These are phyloP conservation scores for Ophiostoma sp. DNA, from an alignment of 2,329 filamentous ascomycete species.

Conservation along the genomic window DNA sequence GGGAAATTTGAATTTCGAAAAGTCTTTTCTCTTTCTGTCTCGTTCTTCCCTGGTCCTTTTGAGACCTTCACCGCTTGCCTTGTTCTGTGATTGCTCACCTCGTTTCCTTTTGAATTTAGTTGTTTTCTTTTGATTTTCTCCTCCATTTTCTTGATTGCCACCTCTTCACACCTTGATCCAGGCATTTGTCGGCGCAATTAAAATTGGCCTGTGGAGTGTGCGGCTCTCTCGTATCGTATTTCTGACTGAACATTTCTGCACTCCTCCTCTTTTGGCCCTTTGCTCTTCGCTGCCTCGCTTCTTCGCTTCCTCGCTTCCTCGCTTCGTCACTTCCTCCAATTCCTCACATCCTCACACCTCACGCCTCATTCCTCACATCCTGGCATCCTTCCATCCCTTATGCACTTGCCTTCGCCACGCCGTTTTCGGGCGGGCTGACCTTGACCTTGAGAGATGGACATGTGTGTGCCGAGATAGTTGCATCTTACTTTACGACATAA, in stretches of 20 bases:
- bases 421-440: neutral
- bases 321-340: neutral
- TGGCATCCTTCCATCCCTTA: neutral
- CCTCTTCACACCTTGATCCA: neutral
- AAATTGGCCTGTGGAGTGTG: constrained; percentile 1
- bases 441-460: neutral
- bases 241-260: neutral
- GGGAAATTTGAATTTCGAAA: constrained; percentile 1
- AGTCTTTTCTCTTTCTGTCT: neutral
- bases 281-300: neutral
- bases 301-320: neutral
- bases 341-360: neutral
- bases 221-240: neutral
- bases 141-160: neutral
- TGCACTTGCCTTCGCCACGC: neutral
- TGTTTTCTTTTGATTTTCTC: neutral
- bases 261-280: neutral
- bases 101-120: neutral
- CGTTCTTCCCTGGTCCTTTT: neutral
- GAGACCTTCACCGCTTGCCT: constrained; percentile 2
- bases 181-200: neutral
- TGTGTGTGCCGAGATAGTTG: neutral
- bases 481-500: neutral
- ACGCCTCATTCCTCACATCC: neutral
- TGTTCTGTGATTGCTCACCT: neutral